Evolutionary conservation across 1,139 yeast genomes (phyloP), one percentile per base, ranked within the genome.

Genomic region (Sugiyamaella xylanicola): DNA sequence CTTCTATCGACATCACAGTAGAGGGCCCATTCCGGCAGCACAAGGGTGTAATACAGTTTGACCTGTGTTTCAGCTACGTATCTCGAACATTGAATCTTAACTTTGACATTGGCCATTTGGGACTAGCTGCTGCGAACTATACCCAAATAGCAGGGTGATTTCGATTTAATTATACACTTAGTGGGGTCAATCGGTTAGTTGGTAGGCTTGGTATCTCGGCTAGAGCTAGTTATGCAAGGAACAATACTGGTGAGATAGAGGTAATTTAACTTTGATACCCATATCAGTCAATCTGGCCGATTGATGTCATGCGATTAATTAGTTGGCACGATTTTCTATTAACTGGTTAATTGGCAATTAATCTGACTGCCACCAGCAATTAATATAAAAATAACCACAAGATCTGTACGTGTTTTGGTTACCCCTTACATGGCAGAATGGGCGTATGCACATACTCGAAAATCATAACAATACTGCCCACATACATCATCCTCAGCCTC

Each of bases 381-480:
- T 7, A 7, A n/a, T 4, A 32, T 32, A 15, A 7, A 8, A 32
- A 32, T 8, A 4, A 32, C 4, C 15, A 32, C 13, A 32, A 32
- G 13, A 32, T 32, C 37, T 13, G 8, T 32, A 32, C 37, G 37
- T 32, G 37, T 32, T 32, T 32, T 7, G 37, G 13, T 32, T 32
- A 32, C 37, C 37, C 37, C 37, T 32, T 32, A 32, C 37, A 32
- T 32, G 37, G 4, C 37, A 32, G 15, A 4, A 11, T 32, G 37
- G 37, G 37, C 37, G 37, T 32, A 32, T 32, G 37, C 37, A 32
- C 37, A 32, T 32, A 32, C 37, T 32, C 13, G 37, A 32, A 32
- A 8, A 32, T 32, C 37, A 32, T 8, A 32, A 32, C 37, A 32
- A 11, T n/a, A n/a, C n/a, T n/a, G n/a, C n/a, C n/a, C n/a, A n/a